Evolutionary conservation across 352 stramenopile genomes (phyloP).

Genomic region (Globisporangium mamillatum): DNA sequence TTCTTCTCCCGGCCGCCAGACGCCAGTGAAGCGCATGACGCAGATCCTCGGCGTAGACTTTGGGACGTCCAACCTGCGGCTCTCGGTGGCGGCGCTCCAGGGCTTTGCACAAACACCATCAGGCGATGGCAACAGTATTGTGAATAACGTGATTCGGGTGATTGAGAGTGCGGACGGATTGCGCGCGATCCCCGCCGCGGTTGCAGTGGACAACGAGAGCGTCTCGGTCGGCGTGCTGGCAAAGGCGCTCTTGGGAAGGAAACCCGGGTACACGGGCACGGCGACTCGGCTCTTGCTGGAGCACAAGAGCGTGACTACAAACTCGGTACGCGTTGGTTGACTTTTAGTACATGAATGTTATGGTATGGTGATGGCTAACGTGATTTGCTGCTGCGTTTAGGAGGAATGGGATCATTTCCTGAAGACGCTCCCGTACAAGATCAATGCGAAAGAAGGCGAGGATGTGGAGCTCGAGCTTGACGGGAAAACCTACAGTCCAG

Average conservation of each 20-base stretch:
- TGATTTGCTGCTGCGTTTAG: not conserved
- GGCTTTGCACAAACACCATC: not conserved
- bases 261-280: conserved; percentile 49
- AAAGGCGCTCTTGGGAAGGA: conserved; percentile 46
- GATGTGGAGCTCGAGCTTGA: conserved; percentile 41
- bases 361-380: too few species aligned
- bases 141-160: conserved; percentile 26
- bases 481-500: conserved; percentile 52
- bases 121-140: not conserved
- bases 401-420: conserved; percentile 25
- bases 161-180: conserved; percentile 59
- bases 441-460: conserved; percentile 21
- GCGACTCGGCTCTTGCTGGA: conserved; percentile 52
- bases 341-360: too few species aligned
- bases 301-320: not conserved
- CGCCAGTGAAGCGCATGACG: conserved; percentile 14
- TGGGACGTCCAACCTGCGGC: conserved; percentile 48
- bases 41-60: conserved; percentile 60
- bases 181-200: conserved; percentile 46
- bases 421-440: conserved; percentile 39
- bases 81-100: conserved; percentile 37
- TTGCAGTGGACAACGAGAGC: conserved; percentile 57
- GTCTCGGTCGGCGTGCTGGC: conserved; percentile 53
- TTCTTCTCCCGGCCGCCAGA: not conserved
- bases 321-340: not conserved